Evolutionary conservation across 305 asterid genomes (phyloP).

Genomic region (Solanum hybrid): DNA sequence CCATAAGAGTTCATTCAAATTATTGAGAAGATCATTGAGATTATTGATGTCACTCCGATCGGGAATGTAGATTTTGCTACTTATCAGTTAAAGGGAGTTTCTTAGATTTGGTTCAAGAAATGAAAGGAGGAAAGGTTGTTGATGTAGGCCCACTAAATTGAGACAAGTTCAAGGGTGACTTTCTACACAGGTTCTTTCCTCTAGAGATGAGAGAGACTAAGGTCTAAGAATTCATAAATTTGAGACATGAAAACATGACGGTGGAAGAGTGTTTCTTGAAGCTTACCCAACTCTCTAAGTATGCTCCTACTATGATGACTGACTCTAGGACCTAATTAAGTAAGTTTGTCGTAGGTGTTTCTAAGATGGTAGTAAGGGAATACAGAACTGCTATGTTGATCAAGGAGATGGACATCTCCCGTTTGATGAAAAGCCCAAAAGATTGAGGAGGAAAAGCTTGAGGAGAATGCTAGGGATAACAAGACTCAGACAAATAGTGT

Average conservation of each 20-base stretch:
- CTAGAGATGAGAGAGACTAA: neutral
- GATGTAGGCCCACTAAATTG: neutral
- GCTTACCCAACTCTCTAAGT: neutral
- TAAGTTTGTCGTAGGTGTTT: neutral
- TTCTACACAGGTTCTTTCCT: neutral
- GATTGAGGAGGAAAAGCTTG: neutral
- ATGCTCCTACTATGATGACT: neutral
- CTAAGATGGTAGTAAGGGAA: neutral
- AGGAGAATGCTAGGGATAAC: neutral
- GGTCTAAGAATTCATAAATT: neutral
- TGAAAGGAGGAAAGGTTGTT: neutral
- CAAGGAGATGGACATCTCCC: neutral
- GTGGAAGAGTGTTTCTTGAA: neutral
- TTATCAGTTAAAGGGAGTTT: neutral
- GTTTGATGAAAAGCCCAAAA: neutral
- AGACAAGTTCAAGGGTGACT: neutral
- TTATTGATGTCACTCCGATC: neutral
- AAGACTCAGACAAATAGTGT: no score
- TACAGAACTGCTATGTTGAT: neutral
- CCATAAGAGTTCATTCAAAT: neutral
- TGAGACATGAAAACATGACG: neutral
- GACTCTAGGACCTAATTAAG: neutral
- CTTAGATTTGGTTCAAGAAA: neutral
- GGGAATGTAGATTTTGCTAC: no score
- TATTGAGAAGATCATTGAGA: no score